These are phyloP conservation scores for Centella asiatica DNA, from an alignment of 129 eudicot species.

Conservation along the genomic window DNA sequence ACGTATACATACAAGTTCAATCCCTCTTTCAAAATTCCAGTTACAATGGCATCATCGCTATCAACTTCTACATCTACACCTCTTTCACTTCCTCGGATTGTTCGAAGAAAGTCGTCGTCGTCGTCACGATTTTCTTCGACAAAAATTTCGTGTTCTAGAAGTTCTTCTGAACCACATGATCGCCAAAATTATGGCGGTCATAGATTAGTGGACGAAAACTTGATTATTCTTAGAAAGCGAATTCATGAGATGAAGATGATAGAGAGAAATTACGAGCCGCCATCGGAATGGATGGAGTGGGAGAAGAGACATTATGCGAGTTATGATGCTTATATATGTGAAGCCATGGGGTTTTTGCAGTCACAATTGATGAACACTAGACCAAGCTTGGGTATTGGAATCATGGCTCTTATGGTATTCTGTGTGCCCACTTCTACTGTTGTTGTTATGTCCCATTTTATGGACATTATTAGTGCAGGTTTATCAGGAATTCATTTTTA, in stretches of 20 bases:
- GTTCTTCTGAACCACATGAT: conserved; percentile 1
- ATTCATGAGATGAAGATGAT: conserved; percentile 36
- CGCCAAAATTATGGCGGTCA: neutral
- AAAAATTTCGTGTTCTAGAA: neutral
- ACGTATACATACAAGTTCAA: neutral
- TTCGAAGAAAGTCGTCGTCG: neutral
- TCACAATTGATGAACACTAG: conserved; percentile 26
- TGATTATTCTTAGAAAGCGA: conserved; percentile 36
- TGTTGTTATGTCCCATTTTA: conserved; percentile 4
- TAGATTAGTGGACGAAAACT: conserved; percentile 27
- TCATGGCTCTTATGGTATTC: conserved; percentile 21
- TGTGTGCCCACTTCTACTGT: conserved; percentile 23
- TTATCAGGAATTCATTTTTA: conserved; percentile 16
- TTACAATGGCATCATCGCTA: neutral
- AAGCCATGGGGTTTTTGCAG: conserved; percentile 37
- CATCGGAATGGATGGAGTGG: conserved; percentile 41
- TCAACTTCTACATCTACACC: neutral
- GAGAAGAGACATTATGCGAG: conserved; percentile 30
- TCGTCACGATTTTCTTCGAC: too few species aligned
- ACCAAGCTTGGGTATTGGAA: conserved; percentile 36
- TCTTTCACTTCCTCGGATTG: neutral
- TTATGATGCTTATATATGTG: conserved; percentile 29
- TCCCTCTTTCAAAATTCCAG: neutral
- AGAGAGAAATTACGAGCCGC: conserved; percentile 26
- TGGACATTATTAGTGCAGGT: conserved; percentile 17